phyloP scores from a whole-genome alignment of 2,329 filamentous ascomycete genomes.

The Rosellinia necatrix region DNA sequence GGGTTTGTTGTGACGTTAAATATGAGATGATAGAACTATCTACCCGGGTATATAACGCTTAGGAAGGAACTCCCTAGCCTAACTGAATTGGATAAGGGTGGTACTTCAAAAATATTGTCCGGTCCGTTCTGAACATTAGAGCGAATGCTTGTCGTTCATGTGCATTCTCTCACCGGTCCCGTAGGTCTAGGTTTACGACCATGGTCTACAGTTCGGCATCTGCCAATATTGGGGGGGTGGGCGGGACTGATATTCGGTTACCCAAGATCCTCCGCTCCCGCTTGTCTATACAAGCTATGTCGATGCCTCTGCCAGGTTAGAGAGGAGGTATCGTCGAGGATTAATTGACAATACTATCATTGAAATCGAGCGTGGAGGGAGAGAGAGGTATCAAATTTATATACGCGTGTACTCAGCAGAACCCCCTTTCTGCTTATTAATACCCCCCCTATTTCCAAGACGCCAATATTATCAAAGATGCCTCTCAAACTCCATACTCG shows the following conservation, averaged over 20 bases:
- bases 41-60: not conserved
- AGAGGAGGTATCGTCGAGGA: not conserved
- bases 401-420: not conserved
- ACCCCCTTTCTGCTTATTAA: slow-evolving; percentile 4
- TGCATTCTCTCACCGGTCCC: too few relatives aligned
- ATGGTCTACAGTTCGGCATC: too few relatives aligned
- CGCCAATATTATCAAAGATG: slow-evolving; percentile 1
- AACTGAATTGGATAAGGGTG: not conserved
- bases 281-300: too few relatives aligned
- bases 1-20: not conserved
- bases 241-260: too few relatives aligned
- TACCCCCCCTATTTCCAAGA: not conserved
- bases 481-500: slow-evolving; percentile 22
- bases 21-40: slow-evolving; percentile 10
- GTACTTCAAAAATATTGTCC: not conserved
- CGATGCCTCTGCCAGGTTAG: not conserved
- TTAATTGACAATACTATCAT: too few relatives aligned
- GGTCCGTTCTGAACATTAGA: not conserved
- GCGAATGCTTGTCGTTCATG: not conserved
- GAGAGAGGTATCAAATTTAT: slow-evolving; percentile 9
- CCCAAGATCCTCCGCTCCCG: too few relatives aligned
- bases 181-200: too few relatives aligned
- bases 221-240: too few relatives aligned
- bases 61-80: not conserved
- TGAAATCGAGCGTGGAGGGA: not conserved